phyloP scores from a whole-genome alignment of 805 yeast species.

The Yarrowia divulgata region DNA sequence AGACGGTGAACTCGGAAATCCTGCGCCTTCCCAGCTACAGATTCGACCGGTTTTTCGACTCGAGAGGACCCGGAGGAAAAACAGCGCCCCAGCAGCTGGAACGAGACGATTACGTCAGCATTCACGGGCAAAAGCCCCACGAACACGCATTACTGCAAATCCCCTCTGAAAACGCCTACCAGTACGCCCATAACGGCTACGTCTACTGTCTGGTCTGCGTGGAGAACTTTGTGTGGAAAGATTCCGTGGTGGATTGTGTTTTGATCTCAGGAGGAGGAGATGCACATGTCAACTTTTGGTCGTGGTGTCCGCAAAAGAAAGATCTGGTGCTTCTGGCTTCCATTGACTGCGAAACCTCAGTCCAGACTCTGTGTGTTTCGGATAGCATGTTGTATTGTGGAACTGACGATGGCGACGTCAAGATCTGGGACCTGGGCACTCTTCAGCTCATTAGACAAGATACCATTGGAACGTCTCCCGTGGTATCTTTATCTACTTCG shows the following conservation, averaged over 20 bases:
- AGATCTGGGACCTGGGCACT: constrained; percentile 87
- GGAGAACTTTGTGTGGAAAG: constrained; percentile 33
- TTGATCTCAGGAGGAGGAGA: constrained; percentile 88
- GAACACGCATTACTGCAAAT: constrained; percentile 53
- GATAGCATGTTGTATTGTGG: constrained; percentile 86
- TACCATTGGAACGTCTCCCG: constrained; percentile 41
- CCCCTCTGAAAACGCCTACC: constrained; percentile 67
- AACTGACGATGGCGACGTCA: constrained; percentile 72
- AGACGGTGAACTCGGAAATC: constrained; percentile 41
- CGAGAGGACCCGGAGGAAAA: constrained; percentile 81
- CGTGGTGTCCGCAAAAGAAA: constrained; percentile 48
- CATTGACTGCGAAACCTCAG: constrained; percentile 71
- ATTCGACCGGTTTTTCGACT: constrained; percentile 87
- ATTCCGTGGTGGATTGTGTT: constrained; percentile 41
- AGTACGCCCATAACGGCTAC: constrained; percentile 92
- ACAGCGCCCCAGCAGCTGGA: constrained; percentile 49
- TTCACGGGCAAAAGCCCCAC: constrained; percentile 42
- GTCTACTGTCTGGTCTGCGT: constrained; percentile 57
- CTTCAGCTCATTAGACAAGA: constrained; percentile 61
- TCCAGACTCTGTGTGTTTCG: constrained; percentile 67
- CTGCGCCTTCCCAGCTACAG: constrained; percentile 64
- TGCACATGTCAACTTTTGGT: constrained; percentile 86
- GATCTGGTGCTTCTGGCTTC: constrained; percentile 46
- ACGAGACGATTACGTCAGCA: constrained; percentile 36
- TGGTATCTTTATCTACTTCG: constrained; percentile 60